These are phyloP conservation scores for Pseudocercospora musae DNA, from an alignment of 2,329 filamentous ascomycete species.

Conservation along the genomic window DNA sequence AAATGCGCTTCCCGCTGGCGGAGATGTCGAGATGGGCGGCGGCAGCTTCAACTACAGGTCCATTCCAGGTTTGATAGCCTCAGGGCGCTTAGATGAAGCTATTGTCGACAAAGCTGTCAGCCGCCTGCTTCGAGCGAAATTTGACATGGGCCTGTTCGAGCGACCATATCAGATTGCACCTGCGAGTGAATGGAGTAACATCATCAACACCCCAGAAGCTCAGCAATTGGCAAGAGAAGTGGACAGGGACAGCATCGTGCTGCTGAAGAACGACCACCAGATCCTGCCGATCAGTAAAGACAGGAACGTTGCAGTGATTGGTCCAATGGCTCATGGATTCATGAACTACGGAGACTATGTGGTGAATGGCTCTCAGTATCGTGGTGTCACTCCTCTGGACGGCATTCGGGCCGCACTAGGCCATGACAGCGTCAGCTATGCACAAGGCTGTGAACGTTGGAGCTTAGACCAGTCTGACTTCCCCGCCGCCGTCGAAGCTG, in stretches of 20 bases:
- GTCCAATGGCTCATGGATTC: slow-evolving; percentile 69
- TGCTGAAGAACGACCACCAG: slow-evolving; percentile 68
- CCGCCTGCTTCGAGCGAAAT: slow-evolving; percentile 65
- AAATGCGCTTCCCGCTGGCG: slow-evolving; percentile 63
- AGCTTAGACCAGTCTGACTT: slow-evolving; percentile 67
- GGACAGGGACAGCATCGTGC: slow-evolving; percentile 66
- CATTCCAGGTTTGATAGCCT: slow-evolving; percentile 62
- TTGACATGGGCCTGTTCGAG: slow-evolving; percentile 68
- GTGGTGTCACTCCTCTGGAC: slow-evolving; percentile 66
- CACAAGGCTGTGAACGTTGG: slow-evolving; percentile 70
- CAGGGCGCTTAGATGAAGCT: slow-evolving; percentile 58
- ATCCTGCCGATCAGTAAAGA: slow-evolving; percentile 62
- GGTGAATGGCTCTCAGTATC: slow-evolving; percentile 60
- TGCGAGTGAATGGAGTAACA: slow-evolving; percentile 52
- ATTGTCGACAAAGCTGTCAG: slow-evolving; percentile 65
- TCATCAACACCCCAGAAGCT: slow-evolving; percentile 61
- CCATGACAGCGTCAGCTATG: slow-evolving; percentile 61
- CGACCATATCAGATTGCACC: slow-evolving; percentile 62
- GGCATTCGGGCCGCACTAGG: slow-evolving; percentile 61
- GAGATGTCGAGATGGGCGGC: slow-evolving; percentile 74
- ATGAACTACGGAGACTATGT: slow-evolving; percentile 77
- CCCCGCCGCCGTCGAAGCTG: slow-evolving; percentile 61
- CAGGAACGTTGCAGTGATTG: slow-evolving; percentile 67
- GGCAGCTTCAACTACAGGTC: slow-evolving; percentile 67
- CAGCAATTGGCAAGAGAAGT: slow-evolving; percentile 61